Base-by-base conservation (phyloP, 1,139 yeast genomes). In the Scheffersomyces titani region DNA sequence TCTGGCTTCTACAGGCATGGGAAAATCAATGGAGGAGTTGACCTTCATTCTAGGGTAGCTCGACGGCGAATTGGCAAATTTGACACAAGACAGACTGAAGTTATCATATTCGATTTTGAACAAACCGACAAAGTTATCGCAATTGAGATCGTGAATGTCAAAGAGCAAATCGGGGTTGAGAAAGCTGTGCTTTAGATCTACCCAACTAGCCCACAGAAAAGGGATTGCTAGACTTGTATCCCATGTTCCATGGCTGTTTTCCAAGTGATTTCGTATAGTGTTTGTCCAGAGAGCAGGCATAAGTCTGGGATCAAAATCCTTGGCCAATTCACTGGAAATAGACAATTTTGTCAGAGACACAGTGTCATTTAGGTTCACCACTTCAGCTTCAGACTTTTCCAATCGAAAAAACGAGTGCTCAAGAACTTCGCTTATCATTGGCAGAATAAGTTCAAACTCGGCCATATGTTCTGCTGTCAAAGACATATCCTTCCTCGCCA, bases 171-270 rank as follows among this genome's bases (percentile, higher is more conserved):
- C 20, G 7, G 19, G 6, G 22, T 36, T n/a, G 22, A 4, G 11
- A 36, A 21, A 16, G 51, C 19, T 18, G 19, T 44, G 18, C 20
- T 54, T 44, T 30, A 61, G 49, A 46, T 59, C 66, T 3, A 66
- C 54, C 61, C 64, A 57, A 22, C 59, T 60, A 2, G 55, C 21
- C 71, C 71, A 68, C 13, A 56, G 51, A 50, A 68, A 68, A 1
- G 68, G 69, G 7, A 67, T 40, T 2, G 55, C 22, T 40, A 65
- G 57, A 6, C 47, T 19, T 7, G 59, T 30, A 18, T 59, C 56
- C 18, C 50, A 48, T 13, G 13, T 19, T 1, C 47, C 57, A 18
- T 45, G 30, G 13, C 51, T 47, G 6, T 49, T 18, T 21, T 24
- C 44, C 19, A 54, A 11, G 4, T 19, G 47, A 6, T 40, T 51